A percentile compares a stretch with the other conserved stretches of the same genome.
Conservation (phyloP, 495 filamentous ascomycete genomes). For the Aspergillus ostianus region DNA sequence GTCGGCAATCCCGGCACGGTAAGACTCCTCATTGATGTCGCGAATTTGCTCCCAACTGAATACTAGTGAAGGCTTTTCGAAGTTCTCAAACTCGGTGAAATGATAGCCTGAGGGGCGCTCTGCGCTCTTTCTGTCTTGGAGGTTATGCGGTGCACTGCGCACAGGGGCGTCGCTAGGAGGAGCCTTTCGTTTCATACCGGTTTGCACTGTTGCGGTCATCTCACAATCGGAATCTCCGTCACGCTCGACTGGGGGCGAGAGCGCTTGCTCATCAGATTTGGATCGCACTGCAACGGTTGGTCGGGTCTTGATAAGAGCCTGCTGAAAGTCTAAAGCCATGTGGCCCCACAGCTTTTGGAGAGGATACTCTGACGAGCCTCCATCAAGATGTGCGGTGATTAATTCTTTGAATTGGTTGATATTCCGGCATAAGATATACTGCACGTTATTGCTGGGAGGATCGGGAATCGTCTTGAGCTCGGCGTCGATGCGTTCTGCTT, state of each 20-base stretch:
- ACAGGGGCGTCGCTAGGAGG: not conserved
- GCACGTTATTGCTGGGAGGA: slow-evolving; percentile 45
- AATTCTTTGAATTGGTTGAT: slow-evolving; percentile 29
- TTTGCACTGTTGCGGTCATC: slow-evolving; percentile 13
- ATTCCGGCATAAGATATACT: slow-evolving; percentile 36
- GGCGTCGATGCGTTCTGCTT: slow-evolving; percentile 42
- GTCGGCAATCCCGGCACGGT: slow-evolving; percentile 36
- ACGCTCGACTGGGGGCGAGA: not conserved
- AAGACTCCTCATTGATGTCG: slow-evolving; percentile 36
- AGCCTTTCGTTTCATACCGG: slow-evolving; percentile 23
- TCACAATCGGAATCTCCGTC: slow-evolving; percentile 33
- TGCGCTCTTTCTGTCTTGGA: not conserved
- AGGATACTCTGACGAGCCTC: slow-evolving; percentile 27
- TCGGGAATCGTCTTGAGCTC: slow-evolving; percentile 54
- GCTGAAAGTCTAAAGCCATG: slow-evolving; percentile 37
- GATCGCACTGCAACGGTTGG: slow-evolving; percentile 31
- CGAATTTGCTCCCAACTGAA: slow-evolving; percentile 36
- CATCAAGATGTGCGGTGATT: slow-evolving; percentile 36
- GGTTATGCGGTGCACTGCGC: not conserved
- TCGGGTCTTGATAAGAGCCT: slow-evolving; percentile 29
- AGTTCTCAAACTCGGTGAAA: slow-evolving; percentile 18
- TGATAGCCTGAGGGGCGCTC: slow-evolving; percentile 10
- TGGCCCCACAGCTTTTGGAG: slow-evolving; percentile 39
- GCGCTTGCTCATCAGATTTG: slow-evolving; percentile 1
- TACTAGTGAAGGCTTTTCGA: slow-evolving; percentile 12